These are phyloP conservation scores for Teratosphaeria gauchensis DNA, from an alignment of 2,329 filamentous ascomycete genomes.

Conservation along the genomic window DNA sequence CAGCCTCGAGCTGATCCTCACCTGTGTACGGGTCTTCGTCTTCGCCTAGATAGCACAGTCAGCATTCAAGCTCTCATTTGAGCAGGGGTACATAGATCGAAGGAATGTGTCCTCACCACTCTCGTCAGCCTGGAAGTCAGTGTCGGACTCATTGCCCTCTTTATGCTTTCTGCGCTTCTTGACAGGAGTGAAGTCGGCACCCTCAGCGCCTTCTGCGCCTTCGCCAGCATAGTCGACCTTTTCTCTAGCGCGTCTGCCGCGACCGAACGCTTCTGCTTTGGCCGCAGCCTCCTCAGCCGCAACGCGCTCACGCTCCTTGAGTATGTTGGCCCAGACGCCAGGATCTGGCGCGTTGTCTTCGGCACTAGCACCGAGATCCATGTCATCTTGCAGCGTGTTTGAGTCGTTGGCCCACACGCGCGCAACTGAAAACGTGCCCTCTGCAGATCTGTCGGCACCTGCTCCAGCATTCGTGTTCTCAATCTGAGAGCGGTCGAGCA, in stretches of 20 bases:
- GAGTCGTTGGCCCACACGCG: constrained; percentile 85
- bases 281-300: constrained; percentile 62
- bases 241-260: constrained; percentile 67
- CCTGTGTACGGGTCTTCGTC: constrained; percentile 21
- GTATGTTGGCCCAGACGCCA: constrained; percentile 81
- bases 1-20: constrained; percentile 19
- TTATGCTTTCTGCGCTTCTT: constrained; percentile 26
- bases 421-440: constrained; percentile 80
- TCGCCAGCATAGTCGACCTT: constrained; percentile 42
- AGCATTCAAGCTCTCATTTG: constrained; percentile 24
- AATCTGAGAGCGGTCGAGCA: constrained; percentile 77
- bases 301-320: constrained; percentile 69
- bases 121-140: constrained; percentile 39
- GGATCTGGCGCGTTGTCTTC: constrained; percentile 45
- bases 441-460: constrained; percentile 55
- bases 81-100: not conserved
- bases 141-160: constrained; percentile 35
- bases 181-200: constrained; percentile 16
- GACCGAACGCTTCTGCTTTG: constrained; percentile 66
- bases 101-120: constrained; percentile 18
- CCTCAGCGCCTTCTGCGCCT: constrained; percentile 12
- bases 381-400: constrained; percentile 49
- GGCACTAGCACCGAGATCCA: constrained; percentile 5
- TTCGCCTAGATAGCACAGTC: constrained; percentile 10
- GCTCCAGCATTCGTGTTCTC: constrained; percentile 56